Evolutionary conservation across 192 early-diverging fungal genomes (phyloP).

Genomic region (Coemansia sp.): DNA sequence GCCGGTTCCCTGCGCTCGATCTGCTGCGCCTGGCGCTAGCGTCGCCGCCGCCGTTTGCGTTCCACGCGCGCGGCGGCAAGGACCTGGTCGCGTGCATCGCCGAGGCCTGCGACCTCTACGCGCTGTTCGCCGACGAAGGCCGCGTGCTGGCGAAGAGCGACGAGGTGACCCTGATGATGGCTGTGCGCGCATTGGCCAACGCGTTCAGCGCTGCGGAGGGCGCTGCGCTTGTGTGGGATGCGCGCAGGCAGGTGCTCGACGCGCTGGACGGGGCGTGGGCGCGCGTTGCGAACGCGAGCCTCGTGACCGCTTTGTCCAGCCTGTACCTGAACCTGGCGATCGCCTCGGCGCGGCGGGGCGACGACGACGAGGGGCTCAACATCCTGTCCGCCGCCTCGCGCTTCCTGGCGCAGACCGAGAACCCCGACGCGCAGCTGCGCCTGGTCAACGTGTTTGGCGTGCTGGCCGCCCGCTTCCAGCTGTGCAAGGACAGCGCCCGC

Average conservation of each 20-base stretch:
- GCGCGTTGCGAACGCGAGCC: constrained; percentile 21
- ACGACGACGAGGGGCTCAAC: constrained; percentile 38
- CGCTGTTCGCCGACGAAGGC: not conserved
- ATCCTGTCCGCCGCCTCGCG: constrained; percentile 31
- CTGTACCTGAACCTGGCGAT: constrained; percentile 41
- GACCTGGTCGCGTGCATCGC: constrained; percentile 43
- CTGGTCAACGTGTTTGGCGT: constrained; percentile 46
- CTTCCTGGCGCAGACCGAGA: constrained; percentile 22
- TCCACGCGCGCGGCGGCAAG: constrained; percentile 17
- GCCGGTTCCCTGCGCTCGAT: constrained; percentile 54
- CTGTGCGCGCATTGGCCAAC: constrained; percentile 68
- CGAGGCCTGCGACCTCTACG: not conserved
- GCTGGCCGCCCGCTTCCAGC: constrained; percentile 36
- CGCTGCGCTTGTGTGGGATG: constrained; percentile 28
- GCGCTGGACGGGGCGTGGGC: constrained; percentile 32
- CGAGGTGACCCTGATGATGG: constrained; percentile 80
- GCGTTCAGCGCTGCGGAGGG: constrained; percentile 61
- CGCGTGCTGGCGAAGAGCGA: constrained; percentile 29
- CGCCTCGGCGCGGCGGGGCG: constrained; percentile 8
- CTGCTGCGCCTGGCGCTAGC: constrained; percentile 61
- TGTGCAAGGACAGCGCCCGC: constrained; percentile 50
- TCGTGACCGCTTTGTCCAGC: constrained; percentile 25
- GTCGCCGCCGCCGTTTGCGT: constrained; percentile 25
- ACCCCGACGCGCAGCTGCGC: constrained; percentile 39
- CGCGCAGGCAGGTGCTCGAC: constrained; percentile 24